Base-by-base conservation (phyloP, 1,284 basidiomycete species). In the Rugosomyces carneus region DNA sequence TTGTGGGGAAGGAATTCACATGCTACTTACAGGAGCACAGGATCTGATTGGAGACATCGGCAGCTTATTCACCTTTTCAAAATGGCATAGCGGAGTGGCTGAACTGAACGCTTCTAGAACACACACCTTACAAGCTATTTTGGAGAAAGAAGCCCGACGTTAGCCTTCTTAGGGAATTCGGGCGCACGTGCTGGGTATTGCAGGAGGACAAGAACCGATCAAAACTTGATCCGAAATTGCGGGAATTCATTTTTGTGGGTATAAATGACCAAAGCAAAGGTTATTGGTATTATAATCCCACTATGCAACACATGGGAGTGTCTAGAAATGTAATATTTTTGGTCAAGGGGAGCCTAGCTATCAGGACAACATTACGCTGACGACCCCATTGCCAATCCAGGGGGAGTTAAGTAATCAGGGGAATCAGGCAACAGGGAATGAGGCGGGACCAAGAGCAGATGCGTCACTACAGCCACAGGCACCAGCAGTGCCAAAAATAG, bases 21-120 rank as follows among this genome's bases (percentile, higher is more conserved):
- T 31, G 37, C 5, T 53, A 34, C 19, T 37, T 53, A 9, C 16
- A 16, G 1, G 31, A 49, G 18, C 35, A 39, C 7, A 53, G 57
- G 16, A 58, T 58, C 16, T 13, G 27, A 10, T 37, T 52, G 13
- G 34, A 47, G 34, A 37, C 47, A 16, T 55, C 52, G 1, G 47
- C 54, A 1, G 40, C 53, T 1, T 42, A 61, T 21, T 59, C 58
- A 5, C 55, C 54, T 9, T 15, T 42, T 23, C 52, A 59, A 37
- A 62, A 63, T 49, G 58, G 60, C 0, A 44, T 62, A 15, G 51
- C 57, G 2, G 57, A 64, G 47, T 39, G 48, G 2, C 41, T 53
- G 2, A 59, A 59, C 37, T 27, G 47, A 0, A 61, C 57, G 4
- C 23, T 60, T 9, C 47, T 57, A 5, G 52, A 60, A 45, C 47